Conservation (phyloP, 1,284 basidiomycete species). For the Trametes polyzona region DNA sequence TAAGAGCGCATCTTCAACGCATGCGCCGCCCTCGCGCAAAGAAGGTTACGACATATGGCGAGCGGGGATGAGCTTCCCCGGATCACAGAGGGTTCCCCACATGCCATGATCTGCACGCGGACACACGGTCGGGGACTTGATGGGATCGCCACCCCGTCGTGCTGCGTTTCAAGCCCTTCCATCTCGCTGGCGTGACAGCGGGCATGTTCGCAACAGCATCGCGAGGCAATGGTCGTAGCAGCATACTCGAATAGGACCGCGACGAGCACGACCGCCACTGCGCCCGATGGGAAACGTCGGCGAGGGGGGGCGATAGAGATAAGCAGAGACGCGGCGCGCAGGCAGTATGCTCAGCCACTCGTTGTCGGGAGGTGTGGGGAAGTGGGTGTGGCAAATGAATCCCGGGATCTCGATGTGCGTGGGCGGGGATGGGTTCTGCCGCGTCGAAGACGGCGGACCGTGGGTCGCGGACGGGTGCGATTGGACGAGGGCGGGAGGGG, state of each 20-base stretch:
- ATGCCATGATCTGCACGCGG: conserved; percentile 11
- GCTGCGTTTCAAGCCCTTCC: background rate
- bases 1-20: background rate
- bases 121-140: conserved; percentile 4
- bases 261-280: background rate
- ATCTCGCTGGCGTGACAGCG: too few relatives aligned
- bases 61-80: background rate
- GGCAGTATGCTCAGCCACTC: background rate
- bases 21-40: background rate
- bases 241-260: background rate
- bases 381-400: background rate
- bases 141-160: background rate
- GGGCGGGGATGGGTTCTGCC: conserved; percentile 4
- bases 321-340: background rate
- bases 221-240: background rate
- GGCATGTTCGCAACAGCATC: background rate
- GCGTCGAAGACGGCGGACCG: conserved; percentile 10
- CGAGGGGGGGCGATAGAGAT: background rate
- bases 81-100: conserved; percentile 1
- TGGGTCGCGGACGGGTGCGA: background rate
- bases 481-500: background rate
- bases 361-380: background rate
- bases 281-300: too few relatives aligned
- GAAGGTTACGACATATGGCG: background rate
- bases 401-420: background rate